Evolutionary conservation across 305 asterid species (phyloP), one percentile per base, ranked within the genome.

Genomic region (Fraxinus floribunda): DNA sequence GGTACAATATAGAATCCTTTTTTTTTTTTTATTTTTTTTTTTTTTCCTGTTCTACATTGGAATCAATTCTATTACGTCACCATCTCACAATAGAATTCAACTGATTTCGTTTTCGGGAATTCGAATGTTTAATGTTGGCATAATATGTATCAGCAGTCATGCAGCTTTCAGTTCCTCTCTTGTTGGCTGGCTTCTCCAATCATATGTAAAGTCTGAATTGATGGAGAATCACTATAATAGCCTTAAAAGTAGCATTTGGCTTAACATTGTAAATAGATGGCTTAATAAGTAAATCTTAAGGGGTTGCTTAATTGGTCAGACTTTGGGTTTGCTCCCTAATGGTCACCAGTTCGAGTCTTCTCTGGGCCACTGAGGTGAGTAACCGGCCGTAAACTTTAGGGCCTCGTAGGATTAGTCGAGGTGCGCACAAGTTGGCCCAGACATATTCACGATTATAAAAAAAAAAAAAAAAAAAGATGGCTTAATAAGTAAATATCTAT

Each of bases 191-290:
- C 46, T 66, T 76, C 39, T 74, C 26, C 80, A 10, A 62, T 41
- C 44, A 72, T 68, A 26, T 15, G n/a, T 26, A 66, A 74, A 35
- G 20, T 78, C 32, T 22, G 36, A 24, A 66, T 62, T 55, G 55
- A 80, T 55, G 26, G 35, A 74, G 39, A 52, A 81, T 49, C 70
- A 75, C 80, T 72, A 29, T 71, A 68, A 79, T 57, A 20, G 78
- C 77, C 81, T 44, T 68, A 38, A 81, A 66, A 20, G 35, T 44
- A 29, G 78, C 83, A 81, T 71, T 26, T 29, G 46, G 73, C 84
- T 41, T 78, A 46, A 73, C 81, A 78, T 46, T n/a, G 22, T 35
- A 15, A 60, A 60, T 18, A 49, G 76, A 75, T 68, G 75, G 84
- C 80, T 73, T 77, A 62, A 29, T 29, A 44, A 41, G 80, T 62